Evolutionary conservation across 345 rosid species (phyloP), one percentile per base, ranked within the genome.

Genomic region (Linum lewisii): DNA sequence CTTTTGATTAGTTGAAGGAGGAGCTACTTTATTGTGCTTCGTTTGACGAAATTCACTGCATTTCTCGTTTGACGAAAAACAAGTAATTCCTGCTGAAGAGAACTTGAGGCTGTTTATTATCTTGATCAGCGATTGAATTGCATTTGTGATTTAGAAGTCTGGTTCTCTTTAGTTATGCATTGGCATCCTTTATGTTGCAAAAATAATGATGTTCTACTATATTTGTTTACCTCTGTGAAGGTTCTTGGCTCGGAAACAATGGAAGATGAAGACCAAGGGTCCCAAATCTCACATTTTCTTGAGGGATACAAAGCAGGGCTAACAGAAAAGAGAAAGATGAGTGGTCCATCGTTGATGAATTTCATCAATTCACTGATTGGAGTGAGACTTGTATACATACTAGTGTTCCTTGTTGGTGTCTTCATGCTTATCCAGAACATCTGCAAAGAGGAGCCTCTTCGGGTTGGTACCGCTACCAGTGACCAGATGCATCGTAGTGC

Each of bases 221-320:
- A 20, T 65, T 57, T 59, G 44, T 53, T 49, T 20, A 20, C 10
- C 2, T 51, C 24, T 23, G 18, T 32, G 57, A 65, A 88, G 97
- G 97, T 89, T 66, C 65, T 53, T 23, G 95, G 79, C 45, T 61
- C 71, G 24, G 95, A 87, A 64, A 77, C 62, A 63, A 67, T 88
- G 15, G 82, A 65, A 58, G 88, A 71, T 58, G 97, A 82, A 63
- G 94, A 93, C 67, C 88, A 79, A 57, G 82, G 83, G 21, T 67
- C 92, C 55, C 90, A 89, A 72, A 84, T 93, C 50, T 77, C 95
- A 5, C 71, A 54, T 62, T 89, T 89, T 70, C 68, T 93, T 8
- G 81, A 81, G 72, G 99, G 97, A 22, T 93, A 82, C 45, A 82
- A 86, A 75, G 81, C 71, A 81, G 97, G 99, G 61, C 74, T 76